phyloP scores from a whole-genome alignment of 225 moss, liverwort and hornwort genomes.

The Polytrichum formosum region DNA sequence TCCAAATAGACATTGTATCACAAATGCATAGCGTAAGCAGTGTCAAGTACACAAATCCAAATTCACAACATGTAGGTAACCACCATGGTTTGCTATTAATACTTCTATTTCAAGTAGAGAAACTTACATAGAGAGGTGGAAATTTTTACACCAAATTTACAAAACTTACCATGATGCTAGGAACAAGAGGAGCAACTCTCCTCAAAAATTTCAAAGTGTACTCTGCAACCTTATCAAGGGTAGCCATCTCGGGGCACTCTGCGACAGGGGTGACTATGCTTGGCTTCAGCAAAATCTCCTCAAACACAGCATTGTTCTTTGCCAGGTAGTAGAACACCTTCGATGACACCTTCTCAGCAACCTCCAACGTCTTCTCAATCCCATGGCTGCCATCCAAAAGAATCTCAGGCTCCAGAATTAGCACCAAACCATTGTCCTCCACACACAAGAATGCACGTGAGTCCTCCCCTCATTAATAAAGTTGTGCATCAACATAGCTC shows the following conservation, averaged over 20 bases:
- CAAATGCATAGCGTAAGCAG: neutral
- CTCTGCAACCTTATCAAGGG: conserved; percentile 29
- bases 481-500: neutral
- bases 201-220: conserved; percentile 40
- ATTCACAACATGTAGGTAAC: too few species aligned
- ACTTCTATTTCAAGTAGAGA: too few species aligned
- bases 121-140: neutral
- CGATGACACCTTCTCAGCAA: conserved; percentile 24
- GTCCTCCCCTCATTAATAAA: neutral
- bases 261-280: conserved; percentile 47
- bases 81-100: too few species aligned
- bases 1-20: conserved; percentile 20
- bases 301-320: conserved; percentile 33
- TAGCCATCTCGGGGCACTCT: conserved; percentile 1
- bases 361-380: conserved; percentile 32
- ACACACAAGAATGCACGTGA: neutral
- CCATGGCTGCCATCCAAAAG: conserved; percentile 30
- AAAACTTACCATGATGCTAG: conserved; percentile 30
- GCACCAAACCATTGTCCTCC: conserved; percentile 29
- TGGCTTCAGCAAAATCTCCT: conserved; percentile 39
- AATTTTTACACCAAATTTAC: neutral
- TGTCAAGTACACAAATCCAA: neutral
- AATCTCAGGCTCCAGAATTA: conserved; percentile 36
- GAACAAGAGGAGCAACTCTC: conserved; percentile 32
- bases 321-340: conserved; percentile 37